phyloP scores from a whole-genome alignment of 1,284 basidiomycete species.

The Pseudozyma pruni region DNA sequence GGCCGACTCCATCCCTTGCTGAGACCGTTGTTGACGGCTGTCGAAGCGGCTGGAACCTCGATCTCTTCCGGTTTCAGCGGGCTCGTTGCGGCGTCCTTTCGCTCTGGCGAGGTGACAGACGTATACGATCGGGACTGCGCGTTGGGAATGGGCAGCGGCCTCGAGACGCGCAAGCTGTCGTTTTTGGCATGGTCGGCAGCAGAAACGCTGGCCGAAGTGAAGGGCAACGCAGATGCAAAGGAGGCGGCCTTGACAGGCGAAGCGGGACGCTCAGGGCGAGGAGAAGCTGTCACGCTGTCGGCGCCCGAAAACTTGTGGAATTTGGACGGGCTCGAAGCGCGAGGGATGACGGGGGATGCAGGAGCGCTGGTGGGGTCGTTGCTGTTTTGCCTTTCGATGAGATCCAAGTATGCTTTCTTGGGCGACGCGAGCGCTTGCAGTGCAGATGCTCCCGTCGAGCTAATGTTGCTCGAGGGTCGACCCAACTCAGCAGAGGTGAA shows the following conservation, averaged over 20 bases:
- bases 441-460: constrained; percentile 5
- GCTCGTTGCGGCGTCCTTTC: constrained; percentile 51
- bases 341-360: constrained; percentile 35
- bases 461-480: constrained; percentile 20
- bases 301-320: constrained; percentile 27
- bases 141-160: constrained; percentile 34
- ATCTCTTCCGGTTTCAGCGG: constrained; percentile 49
- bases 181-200: constrained; percentile 12
- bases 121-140: constrained; percentile 19
- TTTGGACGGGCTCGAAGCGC: constrained; percentile 50
- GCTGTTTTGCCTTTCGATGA: constrained; percentile 41
- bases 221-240: constrained; percentile 3
- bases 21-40: constrained; percentile 18
- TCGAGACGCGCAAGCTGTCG: constrained; percentile 14
- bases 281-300: constrained; percentile 27
- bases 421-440: constrained; percentile 25
- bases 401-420: constrained; percentile 43
- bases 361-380: constrained; percentile 17
- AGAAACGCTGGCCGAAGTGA: neutral
- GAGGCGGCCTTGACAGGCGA: constrained; percentile 30
- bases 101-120: constrained; percentile 16
- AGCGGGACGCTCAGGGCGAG: constrained; percentile 26
- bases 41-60: constrained; percentile 1
- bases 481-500: constrained; percentile 35
- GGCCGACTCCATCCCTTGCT: constrained; percentile 32